Base-by-base conservation (phyloP, 1,139 yeast species). In the Geotrichum phurueaensis region DNA sequence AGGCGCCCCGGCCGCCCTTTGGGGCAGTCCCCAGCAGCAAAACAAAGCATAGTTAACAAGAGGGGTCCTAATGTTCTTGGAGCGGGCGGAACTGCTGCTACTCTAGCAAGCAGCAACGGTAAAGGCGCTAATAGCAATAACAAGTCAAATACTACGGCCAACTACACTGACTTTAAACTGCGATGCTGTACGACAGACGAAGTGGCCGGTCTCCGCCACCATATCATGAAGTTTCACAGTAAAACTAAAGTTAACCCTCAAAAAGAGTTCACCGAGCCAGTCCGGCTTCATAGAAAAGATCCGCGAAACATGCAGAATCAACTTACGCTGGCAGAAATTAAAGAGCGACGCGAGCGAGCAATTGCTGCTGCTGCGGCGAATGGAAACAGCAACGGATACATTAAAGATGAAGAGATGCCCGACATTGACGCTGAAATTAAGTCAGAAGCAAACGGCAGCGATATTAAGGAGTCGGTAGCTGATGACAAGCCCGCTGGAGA, bases 301-400 rank as follows among this genome's bases (percentile, higher is more conserved):
- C 97, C 98, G 0, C 82, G 91, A 67, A 89, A 89, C 70, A 78
- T 92, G 71, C 97, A 89, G 71, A 89, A 88, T 70, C 96, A 89
- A 73, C 76, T 89, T 67, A 86, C 87, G 1, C 70, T 86, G 65
- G 78, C 81, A 66, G 89, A 85, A 65, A 76, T 83, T 60, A 92
- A 77, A 68, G 82, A 76, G 73, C 82, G 79, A 73, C 84, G 77
- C 64, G 64, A 80, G 80, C 66, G 87, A 82, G 61, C 63, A 23
- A 75, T 67, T 18, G 61, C 63, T 48, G 58, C 54, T 25, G 56
- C 47, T 1, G 65, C 56, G 9, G 62, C 63, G 22, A 59, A 55
- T n/a, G 64, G 49, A 55, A 29, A 33, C 53, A 25, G 20, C 48
- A 39, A 50, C 45, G 51, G 48, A 45, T 43, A 51, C n/a, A 53